These are phyloP conservation scores for Psidium friedrichsthalianum DNA, from an alignment of 345 rosid genomes.

Conservation along the genomic window DNA sequence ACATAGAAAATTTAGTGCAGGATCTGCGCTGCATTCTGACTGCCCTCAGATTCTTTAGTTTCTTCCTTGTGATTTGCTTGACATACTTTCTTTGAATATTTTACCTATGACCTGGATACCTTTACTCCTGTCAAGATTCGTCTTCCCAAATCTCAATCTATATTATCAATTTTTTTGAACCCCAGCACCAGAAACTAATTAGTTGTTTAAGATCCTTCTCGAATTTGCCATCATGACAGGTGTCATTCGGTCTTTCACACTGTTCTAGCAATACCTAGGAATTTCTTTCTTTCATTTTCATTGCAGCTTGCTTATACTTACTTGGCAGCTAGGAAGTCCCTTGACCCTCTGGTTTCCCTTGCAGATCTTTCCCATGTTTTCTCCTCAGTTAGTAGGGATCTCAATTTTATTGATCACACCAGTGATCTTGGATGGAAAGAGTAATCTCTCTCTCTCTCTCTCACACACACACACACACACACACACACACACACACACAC, in stretches of 20 bases:
- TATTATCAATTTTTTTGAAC: not conserved
- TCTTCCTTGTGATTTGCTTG: not conserved
- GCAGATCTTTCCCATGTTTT: constrained; percentile 82
- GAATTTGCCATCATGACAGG: not conserved
- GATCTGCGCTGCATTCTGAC: not conserved
- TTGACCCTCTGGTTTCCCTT: constrained; percentile 5
- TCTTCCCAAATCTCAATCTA: not conserved
- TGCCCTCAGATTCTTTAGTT: not conserved
- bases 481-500: not conserved
- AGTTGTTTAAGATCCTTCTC: not conserved
- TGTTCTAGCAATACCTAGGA: not conserved
- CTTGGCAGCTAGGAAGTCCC: not conserved
- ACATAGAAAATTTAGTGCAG: not conserved
- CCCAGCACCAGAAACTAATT: not conserved
- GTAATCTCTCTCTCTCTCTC: constrained; percentile 31
- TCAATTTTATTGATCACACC: constrained; percentile 92
- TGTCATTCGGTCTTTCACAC: not conserved
- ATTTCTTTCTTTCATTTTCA: not conserved
- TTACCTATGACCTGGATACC: not conserved
- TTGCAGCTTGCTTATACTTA: not conserved
- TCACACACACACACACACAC: not conserved
- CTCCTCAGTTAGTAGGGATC: constrained; percentile 63
- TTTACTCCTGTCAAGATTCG: not conserved
- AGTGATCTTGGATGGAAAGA: constrained; percentile 99
- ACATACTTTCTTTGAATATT: not conserved